Base-by-base conservation (phyloP, 1,139 yeast species). In the Yamadazyma diospyri region DNA sequence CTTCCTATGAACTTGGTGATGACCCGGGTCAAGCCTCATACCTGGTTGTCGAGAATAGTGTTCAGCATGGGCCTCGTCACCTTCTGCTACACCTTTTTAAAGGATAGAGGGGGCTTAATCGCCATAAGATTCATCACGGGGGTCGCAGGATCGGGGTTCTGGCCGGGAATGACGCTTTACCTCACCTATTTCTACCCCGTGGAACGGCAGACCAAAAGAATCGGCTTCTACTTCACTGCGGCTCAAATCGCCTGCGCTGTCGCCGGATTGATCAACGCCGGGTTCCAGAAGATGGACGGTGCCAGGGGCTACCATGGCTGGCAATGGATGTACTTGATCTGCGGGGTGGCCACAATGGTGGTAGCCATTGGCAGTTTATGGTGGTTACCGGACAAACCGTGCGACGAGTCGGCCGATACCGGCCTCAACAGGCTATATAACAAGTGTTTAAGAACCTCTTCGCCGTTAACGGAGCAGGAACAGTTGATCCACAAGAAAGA, bases 101-200 rank as follows among this genome's bases (percentile, higher is more conserved):
- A 50, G 9, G 71, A 64, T 36, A 61, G 72, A 9, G 53, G 69
- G 4, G 94, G 94, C 2, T 60, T 85, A 18, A 77, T 79, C 33
- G 94, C 89, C 3, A 59, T 78, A 27, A 70, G 95, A 42, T 77
- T 86, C 37, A 69, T 87, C 39, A 74, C 85, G 16, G 96, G 96
- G 29, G 50, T 82, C 38, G 84, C 82, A 38, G 88, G 88, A 32
- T 95, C 95, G 8, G 96, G 96, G 23, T 79, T 88, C 3, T 87
- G 95, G 95, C 96, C 96, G 1, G 96, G 95, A 8, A 68, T 87
- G 80, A 80, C 89, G 16, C 86, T 85, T 58, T 87, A 85, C 49
- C 69, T 87, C 27, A 76, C 89, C 1, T 64, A 85, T 46, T 87
- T 95, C 94, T 87, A 87, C 50, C 95, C 95, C 1, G 75, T 81